phyloP scores from a whole-genome alignment of 495 filamentous ascomycete genomes.

The Hamigera avellanea region DNA sequence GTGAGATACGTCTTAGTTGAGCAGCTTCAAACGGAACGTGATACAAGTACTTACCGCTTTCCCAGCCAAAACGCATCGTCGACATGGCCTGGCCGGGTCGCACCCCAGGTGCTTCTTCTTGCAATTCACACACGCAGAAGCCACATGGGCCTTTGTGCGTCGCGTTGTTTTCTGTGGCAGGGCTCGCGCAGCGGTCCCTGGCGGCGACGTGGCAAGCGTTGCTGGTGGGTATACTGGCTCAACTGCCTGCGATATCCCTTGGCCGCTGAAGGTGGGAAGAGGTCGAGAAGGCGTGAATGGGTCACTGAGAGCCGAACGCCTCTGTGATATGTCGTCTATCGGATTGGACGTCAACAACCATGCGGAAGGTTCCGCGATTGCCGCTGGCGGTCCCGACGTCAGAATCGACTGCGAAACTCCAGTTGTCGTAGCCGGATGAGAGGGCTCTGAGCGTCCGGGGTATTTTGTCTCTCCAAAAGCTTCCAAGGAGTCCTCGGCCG shows the following conservation, averaged over 20 bases:
- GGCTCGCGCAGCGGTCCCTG: constrained; percentile 16
- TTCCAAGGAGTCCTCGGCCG: constrained; percentile 49
- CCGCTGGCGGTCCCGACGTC: constrained; percentile 14
- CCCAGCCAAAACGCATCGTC: constrained; percentile 48
- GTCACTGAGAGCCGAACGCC: constrained; percentile 9
- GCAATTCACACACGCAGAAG: constrained; percentile 93
- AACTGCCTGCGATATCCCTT: constrained; percentile 14
- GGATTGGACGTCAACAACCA: too few species aligned
- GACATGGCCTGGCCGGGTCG: constrained; percentile 53
- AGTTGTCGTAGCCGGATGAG: constrained; percentile 18
- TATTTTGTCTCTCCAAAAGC: constrained; percentile 42
- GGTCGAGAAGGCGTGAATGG: constrained; percentile 21
- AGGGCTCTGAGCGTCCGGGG: constrained; percentile 33
- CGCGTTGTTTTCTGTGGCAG: constrained; percentile 54
- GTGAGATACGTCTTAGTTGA: too few species aligned
- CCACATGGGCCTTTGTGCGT: constrained; percentile 89
- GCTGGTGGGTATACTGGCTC: constrained; percentile 10
- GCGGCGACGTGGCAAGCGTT: constrained; percentile 10
- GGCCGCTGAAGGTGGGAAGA: constrained; percentile 16
- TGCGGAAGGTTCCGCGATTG: constrained; percentile 2
- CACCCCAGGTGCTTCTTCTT: constrained; percentile 89
- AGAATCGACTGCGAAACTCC: constrained; percentile 15
- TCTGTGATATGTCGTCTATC: constrained; percentile 6
- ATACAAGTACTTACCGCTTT: constrained; percentile 45
- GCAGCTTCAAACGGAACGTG: constrained; percentile 4